These are phyloP conservation scores for Alisma plantagoaquatica DNA, from an alignment of 106 monocot genomes.

Conservation along the genomic window DNA sequence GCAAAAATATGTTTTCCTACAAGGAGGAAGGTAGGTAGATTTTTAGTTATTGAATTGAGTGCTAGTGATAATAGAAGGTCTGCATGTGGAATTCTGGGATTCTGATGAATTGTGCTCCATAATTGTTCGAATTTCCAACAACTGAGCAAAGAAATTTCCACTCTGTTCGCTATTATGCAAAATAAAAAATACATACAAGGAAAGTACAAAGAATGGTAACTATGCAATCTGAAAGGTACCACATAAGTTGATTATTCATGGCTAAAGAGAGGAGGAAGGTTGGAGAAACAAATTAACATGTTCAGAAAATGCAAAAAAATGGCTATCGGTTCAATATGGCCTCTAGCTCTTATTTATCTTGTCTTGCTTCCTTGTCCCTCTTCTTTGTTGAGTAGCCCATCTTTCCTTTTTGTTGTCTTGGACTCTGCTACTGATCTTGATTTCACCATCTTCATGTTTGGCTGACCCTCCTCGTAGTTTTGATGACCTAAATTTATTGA, in stretches of 20 bases:
- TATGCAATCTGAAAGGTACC: neutral
- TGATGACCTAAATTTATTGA: neutral
- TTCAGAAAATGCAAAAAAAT: no score
- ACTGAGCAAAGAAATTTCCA: no score
- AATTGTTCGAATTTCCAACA: slow-evolving; percentile 30
- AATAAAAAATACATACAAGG: neutral
- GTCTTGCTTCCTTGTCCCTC: neutral
- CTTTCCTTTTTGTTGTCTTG: neutral
- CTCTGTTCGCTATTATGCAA: slow-evolving; percentile 2
- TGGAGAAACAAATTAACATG: no score
- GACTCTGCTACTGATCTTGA: neutral
- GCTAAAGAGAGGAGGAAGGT: no score
- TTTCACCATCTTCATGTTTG: neutral
- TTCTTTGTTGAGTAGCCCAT: neutral
- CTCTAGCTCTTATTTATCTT: neutral
- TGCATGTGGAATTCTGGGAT: no score
- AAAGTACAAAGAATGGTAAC: neutral
- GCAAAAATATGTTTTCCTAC: no score
- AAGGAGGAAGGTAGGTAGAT: no score
- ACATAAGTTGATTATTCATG: neutral
- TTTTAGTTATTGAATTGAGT: no score
- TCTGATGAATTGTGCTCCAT: no score
- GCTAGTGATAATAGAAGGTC: no score
- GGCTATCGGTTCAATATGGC: neutral
- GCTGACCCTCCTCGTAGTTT: neutral